Evolutionary conservation across 2,329 filamentous ascomycete genomes (phyloP), one percentile per base, ranked within the genome.

Genomic region (Camptophora hylomeconis): DNA sequence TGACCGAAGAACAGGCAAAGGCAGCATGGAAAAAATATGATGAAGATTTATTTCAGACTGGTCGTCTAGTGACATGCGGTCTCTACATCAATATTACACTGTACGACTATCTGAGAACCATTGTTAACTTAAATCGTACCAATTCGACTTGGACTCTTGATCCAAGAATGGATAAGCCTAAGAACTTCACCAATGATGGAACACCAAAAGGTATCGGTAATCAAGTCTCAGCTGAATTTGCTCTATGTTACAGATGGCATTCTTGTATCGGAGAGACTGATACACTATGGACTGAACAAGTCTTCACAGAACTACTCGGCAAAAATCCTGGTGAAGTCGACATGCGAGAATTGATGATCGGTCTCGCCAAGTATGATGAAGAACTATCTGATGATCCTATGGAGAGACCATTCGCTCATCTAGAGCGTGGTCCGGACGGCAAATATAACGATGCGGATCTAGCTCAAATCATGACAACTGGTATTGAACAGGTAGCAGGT

Each of bases 231-330:
- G 80, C 77, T 3, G 83, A 92, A 57, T 92, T 92, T 63, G 89
- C 87, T 49, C 64, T 92, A 7, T 78, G 79, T 39, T 92, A 92
- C 50, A 68, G 82, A 37, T 92, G 81, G 80, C 82, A 92, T 57
- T 82, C 80, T 3, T 75, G 76, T 43, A 78, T 87, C 41, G 67
- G 65, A 13, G 67, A 72, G 32, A 73, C 69, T 38, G 82, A 92
- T 45, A 81, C 87, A 45, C 65, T 72, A 39, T 92, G 81, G 81
- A 78, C 82, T n/a, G 67, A 83, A 44, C 61, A 75, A 9, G 66
- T 80, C 36, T 83, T 79, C 46, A 51, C 57, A 1, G 55, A 68
- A 20, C 51, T 81, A 1, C 72, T 82, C 39, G 65, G 67, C 26
- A 74, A 75, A 51, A 54, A 72, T 32, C 56, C 65, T 7, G 48